These are phyloP conservation scores for Fragaria iinumae DNA, from an alignment of 306 rosid genomes.

Conservation along the genomic window DNA sequence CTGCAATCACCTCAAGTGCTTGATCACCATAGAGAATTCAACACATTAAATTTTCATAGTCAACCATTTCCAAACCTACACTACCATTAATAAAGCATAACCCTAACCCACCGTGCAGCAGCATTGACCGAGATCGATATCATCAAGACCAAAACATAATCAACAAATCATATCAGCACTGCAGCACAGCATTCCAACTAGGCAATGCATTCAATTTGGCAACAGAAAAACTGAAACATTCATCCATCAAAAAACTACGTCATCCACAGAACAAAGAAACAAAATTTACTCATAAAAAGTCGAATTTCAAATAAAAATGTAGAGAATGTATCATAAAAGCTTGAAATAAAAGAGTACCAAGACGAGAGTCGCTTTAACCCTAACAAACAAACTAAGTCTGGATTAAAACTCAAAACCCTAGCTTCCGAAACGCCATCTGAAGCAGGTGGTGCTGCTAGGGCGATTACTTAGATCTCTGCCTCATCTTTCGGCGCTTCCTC, in stretches of 20 bases:
- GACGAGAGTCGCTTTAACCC: neutral
- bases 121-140: neutral
- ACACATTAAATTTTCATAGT: neutral
- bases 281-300: neutral
- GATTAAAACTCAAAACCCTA: conserved; percentile 11
- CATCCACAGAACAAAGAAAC: neutral
- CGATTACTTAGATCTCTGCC: conserved; percentile 51
- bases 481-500: conserved; percentile 60
- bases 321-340: neutral
- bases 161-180: neutral
- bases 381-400: conserved; percentile 15
- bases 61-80: neutral
- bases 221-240: neutral
- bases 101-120: neutral
- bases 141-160: neutral
- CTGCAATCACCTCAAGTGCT: neutral
- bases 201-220: neutral
- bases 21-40: neutral
- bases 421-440: conserved; percentile 9
- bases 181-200: neutral
- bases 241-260: neutral
- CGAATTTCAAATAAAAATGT: neutral
- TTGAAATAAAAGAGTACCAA: neutral
- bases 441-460: conserved; percentile 1
- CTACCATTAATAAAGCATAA: neutral